These are phyloP conservation scores for Pythium myriotylum DNA, from an alignment of 352 stramenopile genomes.

Conservation along the genomic window DNA sequence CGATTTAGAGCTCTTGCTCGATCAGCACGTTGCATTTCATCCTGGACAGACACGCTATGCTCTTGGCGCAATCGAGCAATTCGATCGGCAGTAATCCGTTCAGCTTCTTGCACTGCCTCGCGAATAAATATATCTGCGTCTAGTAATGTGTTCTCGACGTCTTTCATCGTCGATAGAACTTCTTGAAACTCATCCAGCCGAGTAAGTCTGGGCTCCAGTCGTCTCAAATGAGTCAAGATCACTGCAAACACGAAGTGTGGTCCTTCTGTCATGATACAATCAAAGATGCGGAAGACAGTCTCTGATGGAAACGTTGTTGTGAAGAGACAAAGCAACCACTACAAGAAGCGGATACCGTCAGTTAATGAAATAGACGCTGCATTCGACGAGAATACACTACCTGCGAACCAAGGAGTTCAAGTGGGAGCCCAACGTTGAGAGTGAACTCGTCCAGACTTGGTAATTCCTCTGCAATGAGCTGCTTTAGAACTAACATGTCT, in stretches of 20 bases:
- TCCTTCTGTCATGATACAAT: slow-evolving; percentile 87
- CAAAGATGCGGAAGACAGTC: slow-evolving; percentile 87
- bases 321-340: slow-evolving; percentile 92
- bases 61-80: slow-evolving; percentile 53
- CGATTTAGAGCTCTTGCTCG: slow-evolving; percentile 62
- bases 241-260: slow-evolving; percentile 82
- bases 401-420: slow-evolving; percentile 86
- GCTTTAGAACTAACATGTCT: slow-evolving; percentile 89
- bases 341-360: neutral
- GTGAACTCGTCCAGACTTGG: slow-evolving; percentile 78
- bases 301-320: slow-evolving; percentile 89
- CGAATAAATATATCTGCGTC: slow-evolving; percentile 68
- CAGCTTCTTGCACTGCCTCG: slow-evolving; percentile 44
- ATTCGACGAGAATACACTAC: slow-evolving; percentile 13
- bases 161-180: slow-evolving; percentile 76
- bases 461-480: slow-evolving; percentile 83
- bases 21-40: slow-evolving; percentile 72
- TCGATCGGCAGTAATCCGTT: slow-evolving; percentile 39
- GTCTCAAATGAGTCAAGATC: slow-evolving; percentile 78
- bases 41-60: slow-evolving; percentile 56
- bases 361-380: neutral
- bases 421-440: slow-evolving; percentile 70
- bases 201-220: slow-evolving; percentile 54
- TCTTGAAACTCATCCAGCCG: slow-evolving; percentile 64
- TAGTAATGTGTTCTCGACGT: slow-evolving; percentile 60